Conservation (phyloP, 2,329 filamentous ascomycete genomes). For the Colletotrichum trifolii region DNA sequence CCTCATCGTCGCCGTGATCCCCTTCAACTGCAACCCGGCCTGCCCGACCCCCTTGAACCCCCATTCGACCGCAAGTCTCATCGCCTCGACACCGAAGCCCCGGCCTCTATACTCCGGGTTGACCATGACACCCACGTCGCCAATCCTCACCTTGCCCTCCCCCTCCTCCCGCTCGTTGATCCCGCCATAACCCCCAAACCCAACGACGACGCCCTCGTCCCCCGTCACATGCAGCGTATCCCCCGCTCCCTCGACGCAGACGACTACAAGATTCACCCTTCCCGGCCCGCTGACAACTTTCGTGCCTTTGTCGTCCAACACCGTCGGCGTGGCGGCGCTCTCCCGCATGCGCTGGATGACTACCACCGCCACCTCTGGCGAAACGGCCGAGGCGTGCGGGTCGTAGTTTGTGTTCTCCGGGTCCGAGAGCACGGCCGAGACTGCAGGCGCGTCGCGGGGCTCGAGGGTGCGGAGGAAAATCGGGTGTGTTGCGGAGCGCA, state of each 20-base stretch:
- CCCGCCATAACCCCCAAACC: slow-evolving; percentile 44
- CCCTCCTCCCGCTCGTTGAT: slow-evolving; percentile 41
- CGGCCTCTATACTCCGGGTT: slow-evolving; percentile 39
- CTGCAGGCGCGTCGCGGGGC: slow-evolving; percentile 37
- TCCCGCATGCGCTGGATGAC: slow-evolving; percentile 40
- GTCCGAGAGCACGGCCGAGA: slow-evolving; percentile 42
- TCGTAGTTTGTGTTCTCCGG: slow-evolving; percentile 36
- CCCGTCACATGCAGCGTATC: not conserved
- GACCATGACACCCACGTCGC: slow-evolving; percentile 44
- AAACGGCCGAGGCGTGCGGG: slow-evolving; percentile 35
- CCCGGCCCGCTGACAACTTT: slow-evolving; percentile 39
- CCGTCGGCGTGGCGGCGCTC: slow-evolving; percentile 41
- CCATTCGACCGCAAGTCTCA: slow-evolving; percentile 42
- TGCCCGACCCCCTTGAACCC: slow-evolving; percentile 38
- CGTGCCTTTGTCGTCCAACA: slow-evolving; percentile 26
- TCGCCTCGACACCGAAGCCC: slow-evolving; percentile 42
- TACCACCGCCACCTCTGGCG: slow-evolving; percentile 30
- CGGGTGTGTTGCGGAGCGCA: slow-evolving; percentile 40
- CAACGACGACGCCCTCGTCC: slow-evolving; percentile 37
- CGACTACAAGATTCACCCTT: slow-evolving; percentile 42
- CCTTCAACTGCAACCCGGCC: slow-evolving; percentile 43
- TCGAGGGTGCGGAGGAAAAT: slow-evolving; percentile 42
- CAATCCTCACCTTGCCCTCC: slow-evolving; percentile 38
- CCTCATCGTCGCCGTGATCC: slow-evolving; percentile 42
- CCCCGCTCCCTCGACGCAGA: slow-evolving; percentile 25